Conservation (phyloP, 2,329 filamentous ascomycete species). For the Pyrenochaeta sp. region DNA sequence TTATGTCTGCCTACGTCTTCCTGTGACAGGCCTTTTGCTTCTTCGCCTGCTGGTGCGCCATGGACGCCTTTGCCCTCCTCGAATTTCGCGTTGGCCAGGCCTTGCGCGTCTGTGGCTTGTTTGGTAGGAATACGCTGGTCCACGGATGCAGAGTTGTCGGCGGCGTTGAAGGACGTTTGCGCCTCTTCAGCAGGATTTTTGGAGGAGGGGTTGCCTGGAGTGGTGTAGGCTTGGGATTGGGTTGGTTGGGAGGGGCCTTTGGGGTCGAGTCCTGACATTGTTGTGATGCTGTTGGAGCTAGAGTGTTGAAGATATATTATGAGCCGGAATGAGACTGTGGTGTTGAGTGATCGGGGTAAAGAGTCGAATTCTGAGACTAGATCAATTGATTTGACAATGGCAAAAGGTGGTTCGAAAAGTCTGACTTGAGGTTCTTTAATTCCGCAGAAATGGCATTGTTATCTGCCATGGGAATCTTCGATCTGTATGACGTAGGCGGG, state of each 20-base stretch:
- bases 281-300: slow-evolving; percentile 11
- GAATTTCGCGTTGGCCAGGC: slow-evolving; percentile 46
- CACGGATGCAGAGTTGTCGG: slow-evolving; percentile 28
- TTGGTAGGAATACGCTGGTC: slow-evolving; percentile 45
- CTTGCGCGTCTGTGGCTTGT: slow-evolving; percentile 49
- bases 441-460: not conserved
- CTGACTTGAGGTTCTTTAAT: not conserved
- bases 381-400: too few relatives aligned
- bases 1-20: slow-evolving; percentile 54
- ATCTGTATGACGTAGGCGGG: slow-evolving; percentile 43
- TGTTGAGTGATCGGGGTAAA: too few relatives aligned
- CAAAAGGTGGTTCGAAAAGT: too few relatives aligned
- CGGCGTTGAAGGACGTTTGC: slow-evolving; percentile 45
- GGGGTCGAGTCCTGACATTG: slow-evolving; percentile 52
- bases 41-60: slow-evolving; percentile 56
- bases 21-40: slow-evolving; percentile 49
- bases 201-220: slow-evolving; percentile 55
- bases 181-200: slow-evolving; percentile 52
- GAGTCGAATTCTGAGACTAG: too few relatives aligned
- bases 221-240: slow-evolving; percentile 55
- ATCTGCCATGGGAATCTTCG: slow-evolving; percentile 8
- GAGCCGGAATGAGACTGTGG: too few relatives aligned
- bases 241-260: slow-evolving; percentile 55
- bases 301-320: too few relatives aligned
- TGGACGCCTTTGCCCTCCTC: slow-evolving; percentile 48